These are phyloP conservation scores for Glycine latifolia DNA, from an alignment of 306 rosid species.

Conservation along the genomic window DNA sequence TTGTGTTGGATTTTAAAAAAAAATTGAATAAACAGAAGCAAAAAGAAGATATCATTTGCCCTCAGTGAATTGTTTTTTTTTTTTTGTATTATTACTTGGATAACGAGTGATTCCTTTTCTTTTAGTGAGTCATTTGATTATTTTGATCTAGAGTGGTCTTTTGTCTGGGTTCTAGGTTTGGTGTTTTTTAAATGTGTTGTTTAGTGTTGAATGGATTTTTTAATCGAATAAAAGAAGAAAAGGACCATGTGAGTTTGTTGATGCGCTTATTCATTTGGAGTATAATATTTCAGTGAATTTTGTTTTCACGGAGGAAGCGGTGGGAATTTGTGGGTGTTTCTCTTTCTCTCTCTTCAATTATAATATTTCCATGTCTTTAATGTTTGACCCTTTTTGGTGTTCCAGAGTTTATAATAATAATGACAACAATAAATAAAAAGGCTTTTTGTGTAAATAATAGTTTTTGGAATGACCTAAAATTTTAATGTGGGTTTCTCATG, in stretches of 20 bases:
- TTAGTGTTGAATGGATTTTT: background rate
- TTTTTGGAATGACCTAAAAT: background rate
- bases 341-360: background rate
- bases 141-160: background rate
- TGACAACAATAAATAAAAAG: background rate
- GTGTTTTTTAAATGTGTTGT: background rate
- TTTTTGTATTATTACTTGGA: no score
- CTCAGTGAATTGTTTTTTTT: no score
- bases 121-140: background rate
- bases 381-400: background rate
- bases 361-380: background rate
- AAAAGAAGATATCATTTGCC: no score
- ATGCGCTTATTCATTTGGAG: no score
- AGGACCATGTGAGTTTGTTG: background rate
- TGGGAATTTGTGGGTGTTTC: background rate
- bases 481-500: background rate
- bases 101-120: no score
- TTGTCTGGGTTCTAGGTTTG: background rate
- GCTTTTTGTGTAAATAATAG: no score
- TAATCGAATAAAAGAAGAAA: background rate
- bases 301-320: background rate
- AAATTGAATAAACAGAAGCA: no score
- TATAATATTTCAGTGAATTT: background rate
- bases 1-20: background rate
- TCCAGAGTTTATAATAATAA: background rate